A percentile compares a stretch with the other conserved stretches of the same genome.
These are phyloP conservation scores for Entomortierella lignicola DNA, from an alignment of 192 early-diverging fungal genomes.

Conservation along the genomic window DNA sequence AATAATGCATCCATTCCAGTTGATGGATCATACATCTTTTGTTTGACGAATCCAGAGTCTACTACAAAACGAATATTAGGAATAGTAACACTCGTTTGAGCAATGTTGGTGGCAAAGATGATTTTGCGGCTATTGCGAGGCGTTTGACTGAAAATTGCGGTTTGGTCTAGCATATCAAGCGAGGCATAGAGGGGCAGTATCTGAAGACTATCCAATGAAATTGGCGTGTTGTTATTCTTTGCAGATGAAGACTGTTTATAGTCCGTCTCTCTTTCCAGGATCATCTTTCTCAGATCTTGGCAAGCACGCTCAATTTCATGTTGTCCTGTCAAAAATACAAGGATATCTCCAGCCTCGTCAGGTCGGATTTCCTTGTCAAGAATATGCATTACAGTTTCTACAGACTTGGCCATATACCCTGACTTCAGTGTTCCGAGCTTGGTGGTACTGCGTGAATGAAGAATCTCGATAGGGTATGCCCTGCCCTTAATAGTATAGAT, in stretches of 20 bases:
- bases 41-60: constrained; percentile 93
- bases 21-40: constrained; percentile 94
- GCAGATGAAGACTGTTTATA: constrained; percentile 36
- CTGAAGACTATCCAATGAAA: constrained; percentile 18
- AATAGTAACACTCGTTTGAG: constrained; percentile 71
- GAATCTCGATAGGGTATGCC: constrained; percentile 64
- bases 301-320: constrained; percentile 92
- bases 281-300: constrained; percentile 64
- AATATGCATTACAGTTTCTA: constrained; percentile 83
- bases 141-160: constrained; percentile 88
- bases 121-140: constrained; percentile 80
- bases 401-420: constrained; percentile 76
- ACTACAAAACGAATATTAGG: constrained; percentile 95
- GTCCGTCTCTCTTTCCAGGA: constrained; percentile 58
- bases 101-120: constrained; percentile 98
- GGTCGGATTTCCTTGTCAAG: constrained; percentile 74
- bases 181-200: constrained; percentile 77
- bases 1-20: constrained; percentile 94
- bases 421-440: constrained; percentile 74
- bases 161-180: constrained; percentile 87
- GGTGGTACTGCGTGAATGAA: constrained; percentile 59
- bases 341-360: constrained; percentile 81
- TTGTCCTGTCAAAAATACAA: constrained; percentile 96
- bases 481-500: constrained; percentile 83
- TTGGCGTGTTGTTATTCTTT: background rate